Base-by-base conservation (phyloP, 164 flowering plant species). In the Vitis labrusca region DNA sequence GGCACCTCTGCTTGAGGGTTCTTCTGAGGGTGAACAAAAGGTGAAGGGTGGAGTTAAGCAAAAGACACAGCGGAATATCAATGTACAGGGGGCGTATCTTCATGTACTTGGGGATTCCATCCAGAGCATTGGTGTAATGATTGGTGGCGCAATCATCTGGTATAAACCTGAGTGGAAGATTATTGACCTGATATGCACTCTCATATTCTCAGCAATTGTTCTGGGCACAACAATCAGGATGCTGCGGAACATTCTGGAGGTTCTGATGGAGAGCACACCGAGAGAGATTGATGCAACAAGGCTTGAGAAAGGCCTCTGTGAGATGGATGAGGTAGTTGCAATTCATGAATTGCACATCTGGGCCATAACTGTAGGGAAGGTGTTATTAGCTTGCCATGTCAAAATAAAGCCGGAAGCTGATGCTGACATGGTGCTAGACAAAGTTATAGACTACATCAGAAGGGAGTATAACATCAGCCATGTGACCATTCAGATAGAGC, bases 181-280 rank as follows among this genome's bases (percentile, higher is more conserved):
- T 19, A 82, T 92, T 27, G 98, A 92, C 68, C 72, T 89, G 47
- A 87, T 92, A 64, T 91, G 98, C 83, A 92, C 98, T 1, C 88
- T 91, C 8, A 57, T 89, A 12, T 91, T 92, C 74, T 92, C 98
- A 0, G 79, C 79, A 5, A 65, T 92, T 61, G 98, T 91, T n/a
- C 66, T 92, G 69, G 83, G 73, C 47, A 91, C 97, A 2, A 91
- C 98, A 0, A 80, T 92, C 70, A 84, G 76, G 67, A 92, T 92
- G 97, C 68, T 91, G 61, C 74, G 97, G 10, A 88, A 72, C 76
- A 91, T 91, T 57, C 72, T 89, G 62, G 97, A 92, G 71, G 97
- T 92, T 29, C 82, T 92, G 61, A 91, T 92, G 98, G 97, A 92
- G 85, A 91, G 93, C 82, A 92, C 98, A 0, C 98, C 98, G 0